A percentile compares a stretch with the other conserved stretches of the same genome.
phyloP scores from a whole-genome alignment of 257 asterid genomes.

The Solanum boliviense region DNA sequence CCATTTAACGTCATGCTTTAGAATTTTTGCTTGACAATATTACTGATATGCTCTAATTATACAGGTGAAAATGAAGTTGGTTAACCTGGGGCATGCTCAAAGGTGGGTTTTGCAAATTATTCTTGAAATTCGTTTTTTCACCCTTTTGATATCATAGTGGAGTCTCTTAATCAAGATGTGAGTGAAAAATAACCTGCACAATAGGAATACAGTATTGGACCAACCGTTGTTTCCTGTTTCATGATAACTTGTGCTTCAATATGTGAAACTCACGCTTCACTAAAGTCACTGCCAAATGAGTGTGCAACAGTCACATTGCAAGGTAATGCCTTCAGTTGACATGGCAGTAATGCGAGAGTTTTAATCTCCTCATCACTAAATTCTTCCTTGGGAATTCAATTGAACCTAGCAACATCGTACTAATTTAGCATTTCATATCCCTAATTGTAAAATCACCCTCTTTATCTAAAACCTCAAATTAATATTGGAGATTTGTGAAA shows the following conservation, averaged over 20 bases:
- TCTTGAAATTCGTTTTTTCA: background rate
- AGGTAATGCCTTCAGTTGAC: background rate
- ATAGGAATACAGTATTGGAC: background rate
- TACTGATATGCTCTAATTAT: conserved; percentile 13
- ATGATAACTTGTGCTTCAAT: background rate
- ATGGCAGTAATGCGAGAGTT: background rate
- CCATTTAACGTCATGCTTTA: background rate
- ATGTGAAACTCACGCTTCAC: background rate
- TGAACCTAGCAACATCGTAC: background rate
- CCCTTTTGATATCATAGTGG: background rate
- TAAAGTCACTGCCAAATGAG: background rate
- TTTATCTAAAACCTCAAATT: background rate
- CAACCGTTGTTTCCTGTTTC: background rate
- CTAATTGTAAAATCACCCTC: background rate
- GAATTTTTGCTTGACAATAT: background rate
- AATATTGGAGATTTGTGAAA: background rate
- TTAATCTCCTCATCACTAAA: background rate
- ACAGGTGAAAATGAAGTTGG: conserved; percentile 86
- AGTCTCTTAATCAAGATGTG: background rate
- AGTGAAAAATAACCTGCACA: background rate
- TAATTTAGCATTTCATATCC: background rate
- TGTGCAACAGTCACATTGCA: background rate
- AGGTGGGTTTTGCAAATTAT: conserved; percentile 30
- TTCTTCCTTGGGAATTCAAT: background rate
- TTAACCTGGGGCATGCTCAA: conserved; percentile 77